phyloP scores from a whole-genome alignment of 2,329 filamentous ascomycete genomes.

The Balansia obtecta region DNA sequence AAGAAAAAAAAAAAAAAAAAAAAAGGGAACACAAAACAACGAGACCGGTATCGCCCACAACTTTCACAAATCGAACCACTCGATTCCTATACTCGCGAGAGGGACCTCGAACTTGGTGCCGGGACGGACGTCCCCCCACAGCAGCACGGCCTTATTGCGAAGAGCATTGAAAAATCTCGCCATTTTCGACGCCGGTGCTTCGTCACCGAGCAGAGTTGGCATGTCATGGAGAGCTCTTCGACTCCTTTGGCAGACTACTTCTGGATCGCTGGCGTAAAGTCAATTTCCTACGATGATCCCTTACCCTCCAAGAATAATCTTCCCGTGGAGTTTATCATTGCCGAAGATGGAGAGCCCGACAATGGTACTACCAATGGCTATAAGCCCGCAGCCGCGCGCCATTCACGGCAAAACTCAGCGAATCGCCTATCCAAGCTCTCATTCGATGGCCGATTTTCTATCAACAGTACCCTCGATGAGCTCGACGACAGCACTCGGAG shows the following conservation, averaged over 20 bases:
- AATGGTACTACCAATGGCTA: constrained; percentile 21
- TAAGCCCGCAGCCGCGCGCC: constrained; percentile 29
- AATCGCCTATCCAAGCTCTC: constrained; percentile 45
- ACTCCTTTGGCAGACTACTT: constrained; percentile 62
- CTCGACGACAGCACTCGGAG: constrained; percentile 44
- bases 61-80: neutral
- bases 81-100: neutral
- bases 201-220: constrained; percentile 18
- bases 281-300: constrained; percentile 50
- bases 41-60: neutral
- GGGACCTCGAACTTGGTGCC: neutral
- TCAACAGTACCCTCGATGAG: constrained; percentile 43
- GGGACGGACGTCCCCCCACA: constrained; percentile 4
- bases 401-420: constrained; percentile 49
- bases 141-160: neutral
- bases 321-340: constrained; percentile 45
- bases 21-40: neutral
- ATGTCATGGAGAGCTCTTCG: constrained; percentile 48
- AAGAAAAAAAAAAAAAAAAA: too few species aligned
- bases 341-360: constrained; percentile 48
- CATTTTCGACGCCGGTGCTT: neutral
- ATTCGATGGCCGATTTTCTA: constrained; percentile 37
- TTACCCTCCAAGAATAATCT: constrained; percentile 17
- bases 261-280: constrained; percentile 62
- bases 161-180: neutral